These are phyloP conservation scores for Phytophthora colocasiae DNA, from an alignment of 352 stramenopile species.

Conservation along the genomic window DNA sequence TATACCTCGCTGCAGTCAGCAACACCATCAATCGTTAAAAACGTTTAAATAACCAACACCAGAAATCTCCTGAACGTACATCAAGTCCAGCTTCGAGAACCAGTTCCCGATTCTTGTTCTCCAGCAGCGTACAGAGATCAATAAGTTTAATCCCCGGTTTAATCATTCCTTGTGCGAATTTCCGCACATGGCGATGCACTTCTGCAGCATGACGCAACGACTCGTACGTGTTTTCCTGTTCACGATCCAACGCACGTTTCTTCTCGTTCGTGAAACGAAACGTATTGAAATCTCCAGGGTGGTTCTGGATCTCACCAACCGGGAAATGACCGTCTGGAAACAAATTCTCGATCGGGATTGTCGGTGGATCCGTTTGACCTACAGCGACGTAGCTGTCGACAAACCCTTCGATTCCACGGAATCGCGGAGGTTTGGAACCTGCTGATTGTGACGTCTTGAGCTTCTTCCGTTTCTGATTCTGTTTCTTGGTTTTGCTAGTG, in stretches of 20 bases:
- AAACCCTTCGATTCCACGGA: conserved; percentile 86
- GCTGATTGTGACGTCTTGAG: no score
- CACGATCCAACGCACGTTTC: conserved; percentile 85
- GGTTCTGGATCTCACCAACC: conserved; percentile 93
- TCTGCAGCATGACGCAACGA: conserved; percentile 93
- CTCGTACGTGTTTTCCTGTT: conserved; percentile 65
- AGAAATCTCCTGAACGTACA: conserved; percentile 31
- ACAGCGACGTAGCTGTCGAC: conserved; percentile 94
- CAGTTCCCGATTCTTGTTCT: conserved; percentile 97
- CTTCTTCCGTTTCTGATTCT: no score
- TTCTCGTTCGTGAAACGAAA: conserved; percentile 89
- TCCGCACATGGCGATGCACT: conserved; percentile 92
- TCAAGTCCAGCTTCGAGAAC: conserved; percentile 93
- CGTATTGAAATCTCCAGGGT: conserved; percentile 94
- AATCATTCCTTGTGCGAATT: conserved; percentile 96
- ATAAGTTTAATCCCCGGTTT: conserved; percentile 96
- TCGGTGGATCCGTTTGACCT: conserved; percentile 96
- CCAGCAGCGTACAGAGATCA: conserved; percentile 96
- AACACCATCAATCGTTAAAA: no score
- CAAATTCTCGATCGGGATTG: conserved; percentile 90
- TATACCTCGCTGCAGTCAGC: conserved; percentile 35
- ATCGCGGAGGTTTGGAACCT: conserved; percentile 64
- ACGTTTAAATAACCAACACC: conserved; percentile 39
- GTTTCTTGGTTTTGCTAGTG: no score
- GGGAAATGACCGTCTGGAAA: conserved; percentile 81